Evolutionary conservation across 2,329 filamentous ascomycete species (phyloP), one percentile per base, ranked within the genome.

Genomic region (Fusarium sp.): DNA sequence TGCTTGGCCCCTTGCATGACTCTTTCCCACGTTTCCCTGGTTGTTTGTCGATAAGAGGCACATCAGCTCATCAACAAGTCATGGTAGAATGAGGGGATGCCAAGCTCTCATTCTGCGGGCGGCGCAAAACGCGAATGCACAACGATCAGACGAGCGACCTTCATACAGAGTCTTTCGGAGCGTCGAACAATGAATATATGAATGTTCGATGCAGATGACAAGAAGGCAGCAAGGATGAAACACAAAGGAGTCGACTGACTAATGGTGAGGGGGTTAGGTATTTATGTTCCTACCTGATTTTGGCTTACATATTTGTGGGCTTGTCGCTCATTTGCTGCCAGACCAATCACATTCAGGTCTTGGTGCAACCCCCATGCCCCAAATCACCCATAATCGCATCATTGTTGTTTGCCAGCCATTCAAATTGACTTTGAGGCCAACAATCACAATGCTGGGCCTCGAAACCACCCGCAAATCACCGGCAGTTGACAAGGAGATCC

Each of bases 261-360:
- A 58, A 63, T 63, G 28, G 30, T 27, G 61, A 28, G 58, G 66
- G 66, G 45, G 41, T 64, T 56, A 46, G 59, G 48, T 49, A 51
- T 57, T 66, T 69, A 69, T 66, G 41, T 59, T 14, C 23, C 34
- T 37, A 50, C 48, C 48, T 37, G n/a, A 34, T 25, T 50, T 32
- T 49, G 47, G 13, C 27, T 50, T 30, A 30, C 28, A 30, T 30
- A 58, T 64, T 65, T 59, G 64, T 63, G 53, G 64, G 50, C 20
- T 34, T 50, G 32, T 32, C 14, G 42, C 43, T 14, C 14, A 40
- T 28, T 30, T 32, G 41, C 34, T 20, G 34, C n/a, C n/a, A 8
- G 47, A 13, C 66, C 66, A 69, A 69, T 69, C 66, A 60, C 10
- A 23, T 47, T 37, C 32, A 46, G 43, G 27, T 20, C 25, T 28